phyloP scores from a whole-genome alignment of 169 alveolate genomes.

The Plasmodium falciparum region DNA sequence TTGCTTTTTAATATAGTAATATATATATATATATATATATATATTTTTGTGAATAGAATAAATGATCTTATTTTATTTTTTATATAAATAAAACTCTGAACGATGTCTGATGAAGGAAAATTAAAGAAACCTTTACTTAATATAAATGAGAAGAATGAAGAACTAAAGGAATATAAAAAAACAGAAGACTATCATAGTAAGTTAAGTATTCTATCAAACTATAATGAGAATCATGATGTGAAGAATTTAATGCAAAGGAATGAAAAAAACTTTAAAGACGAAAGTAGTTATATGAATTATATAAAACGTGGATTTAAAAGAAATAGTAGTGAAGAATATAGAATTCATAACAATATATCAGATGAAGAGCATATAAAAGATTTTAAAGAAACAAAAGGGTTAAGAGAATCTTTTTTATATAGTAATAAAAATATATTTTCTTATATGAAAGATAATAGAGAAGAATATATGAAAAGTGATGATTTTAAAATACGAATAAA shows the following conservation, averaged over 20 bases:
- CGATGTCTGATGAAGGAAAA: conserved; percentile 53
- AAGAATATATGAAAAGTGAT: conserved; percentile 32
- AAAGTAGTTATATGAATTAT: conserved; percentile 39
- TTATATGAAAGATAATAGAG: conserved; percentile 28
- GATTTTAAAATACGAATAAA: conserved; percentile 62
- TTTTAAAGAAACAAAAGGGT: conserved; percentile 7
- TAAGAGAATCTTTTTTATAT: neutral
- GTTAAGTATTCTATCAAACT: conserved; percentile 8
- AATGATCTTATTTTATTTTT: conserved; percentile 17
- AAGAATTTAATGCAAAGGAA: conserved; percentile 40
- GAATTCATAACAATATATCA: conserved; percentile 22
- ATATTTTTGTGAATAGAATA: neutral
- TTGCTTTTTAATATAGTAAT: neutral
- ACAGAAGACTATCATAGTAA: conserved; percentile 9
- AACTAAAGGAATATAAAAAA: conserved; percentile 23
- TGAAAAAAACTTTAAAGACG: conserved; percentile 33
- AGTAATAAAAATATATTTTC: conserved; percentile 20
- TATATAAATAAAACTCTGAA: neutral
- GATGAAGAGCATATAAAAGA: conserved; percentile 31
- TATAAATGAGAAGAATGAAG: conserved; percentile 41
- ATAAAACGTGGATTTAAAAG: conserved; percentile 50
- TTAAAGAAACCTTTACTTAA: conserved; percentile 53
- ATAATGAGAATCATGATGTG: conserved; percentile 26
- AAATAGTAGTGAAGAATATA: conserved; percentile 14
- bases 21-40: neutral